Base-by-base conservation (phyloP, 169 alveolate species). In the Eimeria acervulina region DNA sequence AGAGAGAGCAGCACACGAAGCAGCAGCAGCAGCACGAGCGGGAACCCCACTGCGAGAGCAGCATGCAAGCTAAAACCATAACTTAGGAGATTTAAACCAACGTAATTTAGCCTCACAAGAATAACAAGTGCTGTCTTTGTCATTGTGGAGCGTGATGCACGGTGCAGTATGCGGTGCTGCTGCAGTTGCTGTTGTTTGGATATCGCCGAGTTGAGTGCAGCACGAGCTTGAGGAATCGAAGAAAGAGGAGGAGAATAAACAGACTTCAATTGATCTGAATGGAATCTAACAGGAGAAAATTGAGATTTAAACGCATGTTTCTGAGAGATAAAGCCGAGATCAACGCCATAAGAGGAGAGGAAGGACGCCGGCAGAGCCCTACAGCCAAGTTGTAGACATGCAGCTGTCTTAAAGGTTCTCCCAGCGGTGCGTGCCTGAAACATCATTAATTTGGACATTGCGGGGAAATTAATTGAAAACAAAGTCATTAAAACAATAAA, bases 51-150 rank as follows among this genome's bases (percentile, higher is more conserved):
- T 23, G 36, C n/a, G 80, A 61, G 68, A 55, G 68, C n/a, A 21
- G 26, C 31, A 61, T 61, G 72, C 72, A 61, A 4, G 5, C 19
- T 2, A 61, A 61, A 1, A 61, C 19, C n/a, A 55, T 55, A 21
- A n/a, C 1, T 61, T 61, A n/a, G n/a, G n/a, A n/a, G n/a, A n/a
- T 21, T 21, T 21, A n/a, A n/a, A 61, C 19, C 72, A 61, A 61
- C 72, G 72, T 15, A 74, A 8, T 17, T 13, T 19, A 12, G 7
- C 31, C 87, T 74, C 55, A 74, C 87, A 55, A 74, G 42, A 2
- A 38, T 55, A 74, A 38, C 87, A 33, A 74, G 87, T 13, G 87
- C 87, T 33, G 87, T 74, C 33, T 74, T 74, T 13, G 59, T 23
- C 87, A 74, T 74, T 38, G 31, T 4, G 17, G 52, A 10, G n/a